Conservation (phyloP, 2,329 filamentous ascomycete genomes). For the Polytolypa hystricis region DNA sequence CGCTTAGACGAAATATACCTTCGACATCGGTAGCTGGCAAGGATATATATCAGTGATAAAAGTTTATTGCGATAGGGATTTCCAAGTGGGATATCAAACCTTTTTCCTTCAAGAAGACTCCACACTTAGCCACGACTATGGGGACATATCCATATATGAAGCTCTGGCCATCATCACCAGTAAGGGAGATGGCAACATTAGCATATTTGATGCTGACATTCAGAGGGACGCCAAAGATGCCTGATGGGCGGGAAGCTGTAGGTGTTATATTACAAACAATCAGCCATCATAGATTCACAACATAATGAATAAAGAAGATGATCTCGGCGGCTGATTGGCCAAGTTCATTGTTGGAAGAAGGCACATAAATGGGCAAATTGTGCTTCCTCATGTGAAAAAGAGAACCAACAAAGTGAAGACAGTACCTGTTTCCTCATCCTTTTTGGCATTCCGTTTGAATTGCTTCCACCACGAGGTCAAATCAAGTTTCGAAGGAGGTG, state of each 20-base stretch:
- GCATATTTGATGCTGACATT: conserved; percentile 93
- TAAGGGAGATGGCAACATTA: conserved; percentile 93
- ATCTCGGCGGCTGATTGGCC: not conserved
- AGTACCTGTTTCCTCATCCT: conserved; percentile 54
- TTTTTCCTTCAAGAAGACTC: conserved; percentile 95
- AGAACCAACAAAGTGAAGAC: conserved; percentile 10
- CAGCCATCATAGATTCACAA: conserved; percentile 1
- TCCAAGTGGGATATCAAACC: conserved; percentile 42
- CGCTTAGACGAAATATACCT: conserved; percentile 90
- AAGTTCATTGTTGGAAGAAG: not conserved
- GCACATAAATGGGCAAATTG: too few relatives aligned
- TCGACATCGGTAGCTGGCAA: conserved; percentile 75
- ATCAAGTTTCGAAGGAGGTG: conserved; percentile 74
- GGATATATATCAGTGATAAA: not conserved
- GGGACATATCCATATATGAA: conserved; percentile 98
- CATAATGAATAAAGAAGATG: not conserved
- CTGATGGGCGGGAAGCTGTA: conserved; percentile 39
- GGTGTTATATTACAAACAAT: not conserved
- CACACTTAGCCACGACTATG: conserved; percentile 96
- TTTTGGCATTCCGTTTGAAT: conserved; percentile 64
- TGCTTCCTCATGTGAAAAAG: not conserved
- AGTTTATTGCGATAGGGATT: not conserved
- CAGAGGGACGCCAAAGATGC: conserved; percentile 90
- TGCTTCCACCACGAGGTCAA: conserved; percentile 95
- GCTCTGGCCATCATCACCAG: conserved; percentile 83